Base-by-base conservation (phyloP, 1,284 basidiomycete genomes). In the Cystobasidium sp. region DNA sequence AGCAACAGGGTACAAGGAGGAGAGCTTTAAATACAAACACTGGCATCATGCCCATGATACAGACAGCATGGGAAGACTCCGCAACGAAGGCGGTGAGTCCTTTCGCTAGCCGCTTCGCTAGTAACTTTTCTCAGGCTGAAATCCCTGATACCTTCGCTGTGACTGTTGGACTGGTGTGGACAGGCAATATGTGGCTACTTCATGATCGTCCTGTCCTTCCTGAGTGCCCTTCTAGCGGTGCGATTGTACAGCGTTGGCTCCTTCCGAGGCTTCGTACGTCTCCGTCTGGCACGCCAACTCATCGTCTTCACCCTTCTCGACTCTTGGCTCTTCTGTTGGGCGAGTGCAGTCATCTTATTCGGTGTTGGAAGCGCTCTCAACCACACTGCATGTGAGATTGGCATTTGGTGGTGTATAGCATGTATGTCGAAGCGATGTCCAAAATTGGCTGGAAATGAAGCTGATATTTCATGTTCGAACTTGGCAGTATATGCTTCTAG, bases 301-400 rank as follows among this genome's bases (percentile, higher is more conserved):
- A 41, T 70, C 14, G 20, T 72, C 51, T 41, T 59, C 14, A 51
- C 47, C 10, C 58, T 76, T 20, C 55, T 51, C 59, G 65, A 46
- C 1, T 83, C 83, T 63, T 77, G 84, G 18, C 80, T 84, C 62
- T 80, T 81, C n/a, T 78, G 83, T 8, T 31, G 64, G 37, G 16
- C 76, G 80, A 82, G 80, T 31, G 83, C 82, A 2, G 73, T 85
- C 7, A 76, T 85, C 31, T 79, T 85, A 6, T 79, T 83, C 41
- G 84, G 84, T 6, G 77, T 82, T 5, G 84, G 85, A 0, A 79
- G 84, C 51, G 81, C 81, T n/a, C 72, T 79, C 24, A 81, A 78
- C 67, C 10, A 44, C 1, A 77, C 73, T 3, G 79, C 81, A 0
- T 86, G 85, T 76, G 75, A 79, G 7, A 74, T 83, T 6, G 84